Evolutionary conservation across 2,329 filamentous ascomycete genomes (phyloP).

Genomic region (Harringtonia lauricola): DNA sequence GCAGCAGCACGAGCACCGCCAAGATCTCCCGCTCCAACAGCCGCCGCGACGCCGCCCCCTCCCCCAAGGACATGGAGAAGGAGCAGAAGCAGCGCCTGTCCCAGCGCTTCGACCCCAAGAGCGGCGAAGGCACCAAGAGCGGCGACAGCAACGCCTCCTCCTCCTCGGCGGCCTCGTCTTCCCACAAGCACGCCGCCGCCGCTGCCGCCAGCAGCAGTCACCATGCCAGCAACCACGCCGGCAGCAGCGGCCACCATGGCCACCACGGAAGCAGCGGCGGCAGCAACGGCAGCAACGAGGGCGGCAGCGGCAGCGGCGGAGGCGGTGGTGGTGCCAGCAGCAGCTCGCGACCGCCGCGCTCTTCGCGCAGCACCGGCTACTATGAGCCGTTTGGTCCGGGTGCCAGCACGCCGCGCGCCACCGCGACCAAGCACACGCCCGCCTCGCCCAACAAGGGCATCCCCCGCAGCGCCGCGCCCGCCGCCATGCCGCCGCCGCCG

Average conservation of each 20-base stretch:
- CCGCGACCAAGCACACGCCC: slow-evolving; percentile 1
- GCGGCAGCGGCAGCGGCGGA: slow-evolving; percentile 1
- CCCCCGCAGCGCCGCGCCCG: too few species aligned
- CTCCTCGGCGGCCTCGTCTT: neutral
- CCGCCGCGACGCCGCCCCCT: slow-evolving; percentile 1
- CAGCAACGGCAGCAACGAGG: slow-evolving; percentile 3
- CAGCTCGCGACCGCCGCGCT: slow-evolving; percentile 5
- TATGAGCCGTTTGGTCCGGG: slow-evolving; percentile 18
- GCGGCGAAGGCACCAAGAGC: neutral
- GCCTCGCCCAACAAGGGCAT: slow-evolving; percentile 5
- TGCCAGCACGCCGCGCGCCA: slow-evolving; percentile 8
- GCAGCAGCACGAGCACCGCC: slow-evolving; percentile 6
- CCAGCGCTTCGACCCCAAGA: slow-evolving; percentile 17
- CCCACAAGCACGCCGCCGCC: neutral
- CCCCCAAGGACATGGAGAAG: slow-evolving; percentile 10
- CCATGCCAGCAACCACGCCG: neutral
- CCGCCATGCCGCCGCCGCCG: too few species aligned
- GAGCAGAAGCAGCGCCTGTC: slow-evolving; percentile 19
- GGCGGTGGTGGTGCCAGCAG: slow-evolving; percentile 3
- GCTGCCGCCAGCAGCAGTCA: neutral
- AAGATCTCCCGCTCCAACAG: slow-evolving; percentile 5
- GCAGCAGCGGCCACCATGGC: neutral
- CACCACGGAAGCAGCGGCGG: neutral
- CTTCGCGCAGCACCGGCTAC: slow-evolving; percentile 16
- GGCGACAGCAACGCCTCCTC: neutral